Conservation (phyloP, 139 green algal genomes). For the Chlorella sp. region DNA sequence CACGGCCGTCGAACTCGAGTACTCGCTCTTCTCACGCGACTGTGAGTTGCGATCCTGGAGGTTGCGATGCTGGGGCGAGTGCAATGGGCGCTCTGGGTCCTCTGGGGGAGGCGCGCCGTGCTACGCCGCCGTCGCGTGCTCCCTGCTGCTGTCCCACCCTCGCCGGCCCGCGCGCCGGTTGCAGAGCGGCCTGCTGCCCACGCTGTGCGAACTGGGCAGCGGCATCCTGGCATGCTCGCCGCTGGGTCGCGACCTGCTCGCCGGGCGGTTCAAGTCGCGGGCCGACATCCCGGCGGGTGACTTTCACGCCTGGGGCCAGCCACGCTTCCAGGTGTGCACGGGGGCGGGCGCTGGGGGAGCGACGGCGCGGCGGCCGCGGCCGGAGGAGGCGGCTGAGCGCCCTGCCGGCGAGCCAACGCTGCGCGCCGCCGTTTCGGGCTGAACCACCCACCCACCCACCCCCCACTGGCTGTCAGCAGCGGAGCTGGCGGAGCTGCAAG, state of each 20-base stretch:
- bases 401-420: slow-evolving; percentile 29
- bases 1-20: slow-evolving; percentile 69
- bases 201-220: slow-evolving; percentile 66
- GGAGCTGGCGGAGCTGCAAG: slow-evolving; percentile 43
- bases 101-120: too few species aligned
- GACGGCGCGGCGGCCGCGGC: background rate
- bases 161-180: background rate
- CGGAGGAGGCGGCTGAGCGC: slow-evolving; percentile 48
- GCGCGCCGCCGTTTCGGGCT: too few species aligned
- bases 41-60: slow-evolving; percentile 32
- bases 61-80: background rate
- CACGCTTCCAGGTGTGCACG: slow-evolving; percentile 4
- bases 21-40: slow-evolving; percentile 67
- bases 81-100: background rate
- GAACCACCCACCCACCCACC: too few species aligned
- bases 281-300: slow-evolving; percentile 38
- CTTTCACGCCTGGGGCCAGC: slow-evolving; percentile 22
- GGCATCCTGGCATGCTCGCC: slow-evolving; percentile 73
- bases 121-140: too few species aligned
- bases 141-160: too few species aligned
- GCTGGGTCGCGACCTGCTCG: slow-evolving; percentile 66
- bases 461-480: slow-evolving; percentile 37
- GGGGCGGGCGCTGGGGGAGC: slow-evolving; percentile 36
- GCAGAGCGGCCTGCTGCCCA: slow-evolving; percentile 56
- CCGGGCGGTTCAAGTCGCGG: slow-evolving; percentile 29